Base-by-base conservation (phyloP, 1,284 basidiomycete genomes). In the Leccinum pachyderme region DNA sequence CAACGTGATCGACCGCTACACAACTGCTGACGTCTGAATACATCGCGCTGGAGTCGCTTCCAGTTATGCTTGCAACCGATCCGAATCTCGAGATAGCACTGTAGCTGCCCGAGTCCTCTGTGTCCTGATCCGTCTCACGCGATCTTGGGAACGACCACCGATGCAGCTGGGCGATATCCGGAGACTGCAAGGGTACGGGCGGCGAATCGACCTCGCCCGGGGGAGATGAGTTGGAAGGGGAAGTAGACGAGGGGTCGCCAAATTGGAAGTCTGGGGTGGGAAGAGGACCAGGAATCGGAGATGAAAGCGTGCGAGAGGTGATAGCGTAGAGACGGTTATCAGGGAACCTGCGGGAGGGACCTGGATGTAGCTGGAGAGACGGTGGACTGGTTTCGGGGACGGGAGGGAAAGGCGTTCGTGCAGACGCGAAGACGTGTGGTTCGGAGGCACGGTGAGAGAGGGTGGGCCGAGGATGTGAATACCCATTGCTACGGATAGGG, bases 181-280 rank as follows among this genome's bases (percentile, higher is more conserved):
- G 59, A 0, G 65, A 67, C 1, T 59, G 63, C 49, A 64, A 8
- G 4, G 61, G 51, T 1, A 58, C 37, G 0, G 62, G 76, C 2
- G 82, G 80, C 15, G 81, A 81, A 54, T 77, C 78, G 25, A 75
- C 68, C 28, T 83, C 80, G 51, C 75, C 77, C 11, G 66, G 63
- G 15, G 73, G 75, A 2, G 80, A 78, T 52, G 72, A 72, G 24
- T 54, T 77, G 63, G 53, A 76, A n/a, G 75, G 67, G 1, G 79
- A 75, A 2, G 75, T 71, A 2, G 77, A 76, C 0, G 70, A 65
- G 55, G 83, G 77, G 7, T 79, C 75, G 57, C 87, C 87, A 62
- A 89, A 89, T 43, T 83, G 83, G 73, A 82, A 89, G 62, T 78
- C 79, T 29, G 83, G 82, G 7, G 78, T 77, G 5, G 87, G 87